phyloP scores from a whole-genome alignment of 805 yeast species.

The Wickerhamiella musiphila region DNA sequence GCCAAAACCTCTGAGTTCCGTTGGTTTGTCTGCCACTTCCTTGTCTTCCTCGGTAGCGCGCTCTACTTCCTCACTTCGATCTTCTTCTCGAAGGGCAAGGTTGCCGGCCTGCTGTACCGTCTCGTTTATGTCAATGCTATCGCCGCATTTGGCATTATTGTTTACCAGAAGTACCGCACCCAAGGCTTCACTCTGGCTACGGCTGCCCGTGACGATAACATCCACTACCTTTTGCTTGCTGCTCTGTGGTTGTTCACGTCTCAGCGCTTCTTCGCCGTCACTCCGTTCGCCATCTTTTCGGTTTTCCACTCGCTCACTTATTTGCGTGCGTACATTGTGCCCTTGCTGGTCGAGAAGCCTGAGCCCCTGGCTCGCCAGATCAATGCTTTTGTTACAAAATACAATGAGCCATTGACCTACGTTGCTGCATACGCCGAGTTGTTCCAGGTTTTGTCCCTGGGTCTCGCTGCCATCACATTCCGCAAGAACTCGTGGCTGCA shows the following conservation, averaged over 20 bases:
- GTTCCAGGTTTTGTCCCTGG: conserved; percentile 22
- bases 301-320: conserved; percentile 69
- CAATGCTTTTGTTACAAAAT: conserved; percentile 29
- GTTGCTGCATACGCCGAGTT: conserved; percentile 46
- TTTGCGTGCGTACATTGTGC: conserved; percentile 45
- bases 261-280: conserved; percentile 39
- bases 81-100: conserved; percentile 14
- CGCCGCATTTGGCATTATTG: conserved; percentile 58
- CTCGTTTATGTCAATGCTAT: conserved; percentile 45
- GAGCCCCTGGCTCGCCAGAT: conserved; percentile 20
- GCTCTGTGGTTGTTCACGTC: conserved; percentile 42
- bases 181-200: conserved; percentile 13
- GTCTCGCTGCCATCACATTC: conserved; percentile 35
- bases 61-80: conserved; percentile 6
- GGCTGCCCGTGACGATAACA: conserved; percentile 38
- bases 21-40: conserved; percentile 15
- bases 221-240: conserved; percentile 50
- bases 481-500: conserved; percentile 42
- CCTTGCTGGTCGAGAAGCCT: conserved; percentile 28
- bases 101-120: conserved; percentile 35
- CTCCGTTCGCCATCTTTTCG: conserved; percentile 65
- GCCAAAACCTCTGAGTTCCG: conserved; percentile 16
- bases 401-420: conserved; percentile 43
- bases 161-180: conserved; percentile 36
- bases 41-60: conserved; percentile 10